Conservation (phyloP, 1,284 basidiomycete species). For the Golubevia pallescens region DNA sequence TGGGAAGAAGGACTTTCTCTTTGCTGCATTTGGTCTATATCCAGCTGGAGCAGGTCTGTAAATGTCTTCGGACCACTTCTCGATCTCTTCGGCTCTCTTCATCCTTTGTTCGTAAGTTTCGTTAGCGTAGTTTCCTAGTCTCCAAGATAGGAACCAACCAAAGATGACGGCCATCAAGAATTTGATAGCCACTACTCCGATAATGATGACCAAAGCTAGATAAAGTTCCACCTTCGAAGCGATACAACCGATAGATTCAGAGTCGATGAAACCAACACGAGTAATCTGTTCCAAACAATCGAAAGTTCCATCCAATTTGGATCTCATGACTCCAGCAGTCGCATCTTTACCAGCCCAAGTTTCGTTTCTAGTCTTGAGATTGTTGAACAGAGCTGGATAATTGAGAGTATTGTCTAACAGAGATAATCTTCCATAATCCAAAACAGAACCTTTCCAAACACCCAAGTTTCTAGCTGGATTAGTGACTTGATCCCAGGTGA, state of each 20-base stretch:
- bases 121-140: slow-evolving; percentile 87
- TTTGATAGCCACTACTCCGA: slow-evolving; percentile 92
- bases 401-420: slow-evolving; percentile 79
- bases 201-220: slow-evolving; percentile 93
- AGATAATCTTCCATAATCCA: slow-evolving; percentile 82
- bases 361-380: slow-evolving; percentile 74
- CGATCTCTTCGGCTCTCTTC: slow-evolving; percentile 86
- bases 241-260: slow-evolving; percentile 90
- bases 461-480: slow-evolving; percentile 78
- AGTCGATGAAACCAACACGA: slow-evolving; percentile 91
- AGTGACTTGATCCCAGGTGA: slow-evolving; percentile 86
- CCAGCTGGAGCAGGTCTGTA: slow-evolving; percentile 90
- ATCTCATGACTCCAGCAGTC: slow-evolving; percentile 80
- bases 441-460: slow-evolving; percentile 87
- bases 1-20: slow-evolving; percentile 73
- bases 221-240: slow-evolving; percentile 93
- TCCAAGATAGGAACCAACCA: slow-evolving; percentile 95
- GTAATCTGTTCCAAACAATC: slow-evolving; percentile 85
- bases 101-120: slow-evolving; percentile 95
- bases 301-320: slow-evolving; percentile 71
- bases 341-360: slow-evolving; percentile 83
- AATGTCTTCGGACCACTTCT: slow-evolving; percentile 95
- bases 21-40: too few relatives aligned
- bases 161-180: slow-evolving; percentile 97
- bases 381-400: slow-evolving; percentile 82